These are phyloP conservation scores for Colletotrichum sublineola DNA, from an alignment of 2,329 filamentous ascomycete genomes.

Conservation along the genomic window DNA sequence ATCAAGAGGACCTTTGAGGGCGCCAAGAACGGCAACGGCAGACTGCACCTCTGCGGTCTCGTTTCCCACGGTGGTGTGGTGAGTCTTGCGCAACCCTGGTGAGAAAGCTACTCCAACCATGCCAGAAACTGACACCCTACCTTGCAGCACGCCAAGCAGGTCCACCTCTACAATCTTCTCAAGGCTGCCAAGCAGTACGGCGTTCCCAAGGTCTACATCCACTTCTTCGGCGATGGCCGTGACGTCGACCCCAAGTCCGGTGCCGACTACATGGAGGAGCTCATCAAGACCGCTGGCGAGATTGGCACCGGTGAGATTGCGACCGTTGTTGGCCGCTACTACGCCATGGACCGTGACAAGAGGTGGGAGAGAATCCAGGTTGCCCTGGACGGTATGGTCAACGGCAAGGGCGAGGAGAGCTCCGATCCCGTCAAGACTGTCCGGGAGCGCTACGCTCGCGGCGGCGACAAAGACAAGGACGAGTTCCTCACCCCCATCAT, in stretches of 20 bases:
- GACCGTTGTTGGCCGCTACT: constrained; percentile 96
- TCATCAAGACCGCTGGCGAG: constrained; percentile 85
- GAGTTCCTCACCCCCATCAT: constrained; percentile 99
- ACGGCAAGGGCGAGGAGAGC: constrained; percentile 88
- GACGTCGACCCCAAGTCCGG: constrained; percentile 98
- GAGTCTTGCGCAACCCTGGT: constrained; percentile 49
- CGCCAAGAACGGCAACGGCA: constrained; percentile 89
- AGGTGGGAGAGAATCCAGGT: constrained; percentile 96
- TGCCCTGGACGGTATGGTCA: constrained; percentile 86
- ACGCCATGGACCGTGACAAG: constrained; percentile 99
- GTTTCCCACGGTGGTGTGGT: constrained; percentile 95
- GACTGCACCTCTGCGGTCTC: constrained; percentile 91
- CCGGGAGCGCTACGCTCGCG: constrained; percentile 87
- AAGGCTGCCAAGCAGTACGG: constrained; percentile 89
- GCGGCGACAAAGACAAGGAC: constrained; percentile 79
- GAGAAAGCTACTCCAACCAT: too few relatives aligned
- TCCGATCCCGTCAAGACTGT: constrained; percentile 88
- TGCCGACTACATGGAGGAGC: constrained; percentile 86
- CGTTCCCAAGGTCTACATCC: constrained; percentile 93
- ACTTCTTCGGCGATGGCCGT: constrained; percentile 98
- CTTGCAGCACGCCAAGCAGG: constrained; percentile 87
- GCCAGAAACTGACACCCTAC: neutral
- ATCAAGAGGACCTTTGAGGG: constrained; percentile 82
- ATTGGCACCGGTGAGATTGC: constrained; percentile 89
- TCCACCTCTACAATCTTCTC: constrained; percentile 89